Percentiles rank a stretch among this genome's conserved stretches.
phyloP scores from a whole-genome alignment of 345 rosid species.

The Cardiospermum halicacabum region DNA sequence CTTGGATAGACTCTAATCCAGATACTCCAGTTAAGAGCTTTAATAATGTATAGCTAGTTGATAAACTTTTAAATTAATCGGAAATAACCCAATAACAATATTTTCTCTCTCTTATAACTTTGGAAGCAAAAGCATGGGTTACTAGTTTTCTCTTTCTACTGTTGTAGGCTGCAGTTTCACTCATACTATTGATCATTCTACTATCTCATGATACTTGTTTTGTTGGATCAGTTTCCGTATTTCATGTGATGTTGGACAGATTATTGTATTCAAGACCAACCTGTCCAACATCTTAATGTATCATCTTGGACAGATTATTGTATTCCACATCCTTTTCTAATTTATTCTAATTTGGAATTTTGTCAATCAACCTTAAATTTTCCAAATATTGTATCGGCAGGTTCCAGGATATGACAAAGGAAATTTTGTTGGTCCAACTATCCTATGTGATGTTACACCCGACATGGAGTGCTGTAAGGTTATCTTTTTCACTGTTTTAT shows the following conservation, averaged over 20 bases:
- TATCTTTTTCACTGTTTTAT: conserved; percentile 3
- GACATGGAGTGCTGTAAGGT: conserved; percentile 46
- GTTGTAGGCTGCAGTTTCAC: not conserved
- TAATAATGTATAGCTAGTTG: not conserved
- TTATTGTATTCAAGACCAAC: conserved; percentile 3
- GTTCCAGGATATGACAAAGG: conserved; percentile 44
- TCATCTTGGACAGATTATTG: not conserved
- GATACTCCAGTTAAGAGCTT: not conserved
- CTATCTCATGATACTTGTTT: not conserved
- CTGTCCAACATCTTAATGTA: no score
- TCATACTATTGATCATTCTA: not conserved
- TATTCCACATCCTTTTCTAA: no score
- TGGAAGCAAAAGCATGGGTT: not conserved
- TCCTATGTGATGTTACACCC: conserved; percentile 29
- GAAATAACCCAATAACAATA: not conserved
- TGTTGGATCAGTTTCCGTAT: not conserved
- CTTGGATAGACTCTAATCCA: not conserved
- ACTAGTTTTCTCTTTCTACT: not conserved
- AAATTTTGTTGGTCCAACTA: conserved; percentile 40
- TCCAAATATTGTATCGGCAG: conserved; percentile 22
- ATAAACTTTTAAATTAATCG: not conserved
- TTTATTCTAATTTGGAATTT: no score
- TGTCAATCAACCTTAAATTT: not conserved
- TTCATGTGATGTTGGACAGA: not conserved
- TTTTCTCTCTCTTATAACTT: not conserved